A percentile compares a stretch with the other conserved stretches of the same genome.
Evolutionary conservation across 352 stramenopile genomes (phyloP).

Genomic region (Phytophthora fragariae): DNA sequence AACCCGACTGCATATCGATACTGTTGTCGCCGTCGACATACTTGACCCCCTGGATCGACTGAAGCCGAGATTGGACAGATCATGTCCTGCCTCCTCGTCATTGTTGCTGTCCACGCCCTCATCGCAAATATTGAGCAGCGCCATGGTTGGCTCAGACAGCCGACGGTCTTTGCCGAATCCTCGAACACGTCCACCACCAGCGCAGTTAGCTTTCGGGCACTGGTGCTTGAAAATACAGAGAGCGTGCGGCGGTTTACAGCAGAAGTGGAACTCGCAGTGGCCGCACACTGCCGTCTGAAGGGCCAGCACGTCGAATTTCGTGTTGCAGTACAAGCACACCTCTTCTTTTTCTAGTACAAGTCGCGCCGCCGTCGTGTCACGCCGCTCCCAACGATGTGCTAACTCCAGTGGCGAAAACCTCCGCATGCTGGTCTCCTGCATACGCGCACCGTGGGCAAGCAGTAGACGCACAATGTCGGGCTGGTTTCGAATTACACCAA

Average conservation of each 20-base stretch:
- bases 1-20: conserved; percentile 25
- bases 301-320: conserved; percentile 67
- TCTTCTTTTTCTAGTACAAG: conserved; percentile 74
- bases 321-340: conserved; percentile 87
- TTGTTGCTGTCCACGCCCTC: conserved; percentile 32
- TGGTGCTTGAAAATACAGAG: conserved; percentile 75
- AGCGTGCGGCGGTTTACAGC: conserved; percentile 54
- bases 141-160: conserved; percentile 37
- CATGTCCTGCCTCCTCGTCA: conserved; percentile 20
- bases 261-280: conserved; percentile 68
- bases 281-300: conserved; percentile 62
- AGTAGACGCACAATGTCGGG: conserved; percentile 78
- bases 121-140: conserved; percentile 30
- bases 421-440: conserved; percentile 44
- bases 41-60: conserved; percentile 38
- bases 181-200: conserved; percentile 14
- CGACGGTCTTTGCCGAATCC: conserved; percentile 33
- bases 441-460: conserved; percentile 56
- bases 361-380: conserved; percentile 68
- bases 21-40: conserved; percentile 22
- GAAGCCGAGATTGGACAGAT: conserved; percentile 13
- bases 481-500: conserved; percentile 80
- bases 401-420: conserved; percentile 66
- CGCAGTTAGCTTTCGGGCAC: conserved; percentile 45
- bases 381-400: conserved; percentile 65